Evolutionary conservation across 1,284 basidiomycete genomes (phyloP).

Genomic region (Gomphus bonarii): DNA sequence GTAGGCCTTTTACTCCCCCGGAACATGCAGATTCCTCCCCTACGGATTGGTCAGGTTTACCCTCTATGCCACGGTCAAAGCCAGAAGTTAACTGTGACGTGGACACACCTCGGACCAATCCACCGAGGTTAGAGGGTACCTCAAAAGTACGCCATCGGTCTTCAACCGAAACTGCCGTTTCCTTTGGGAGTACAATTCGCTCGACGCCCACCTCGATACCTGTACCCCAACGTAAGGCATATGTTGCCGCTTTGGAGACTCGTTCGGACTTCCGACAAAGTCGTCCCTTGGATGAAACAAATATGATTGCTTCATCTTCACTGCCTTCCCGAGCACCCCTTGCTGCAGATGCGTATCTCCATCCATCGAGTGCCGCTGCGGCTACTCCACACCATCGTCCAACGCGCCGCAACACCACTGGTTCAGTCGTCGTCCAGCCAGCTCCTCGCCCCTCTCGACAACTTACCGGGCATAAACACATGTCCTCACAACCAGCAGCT

Average conservation of each 20-base stretch:
- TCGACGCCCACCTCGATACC: constrained; percentile 4
- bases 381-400: constrained; percentile 26
- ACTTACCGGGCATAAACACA: constrained; percentile 1
- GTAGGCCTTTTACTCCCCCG: neutral
- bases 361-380: constrained; percentile 27
- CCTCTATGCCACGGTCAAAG: neutral
- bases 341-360: constrained; percentile 37
- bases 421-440: constrained; percentile 20
- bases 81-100: constrained; percentile 44
- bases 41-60: neutral
- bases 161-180: constrained; percentile 1
- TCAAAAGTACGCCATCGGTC: neutral
- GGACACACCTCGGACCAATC: constrained; percentile 23
- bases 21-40: neutral
- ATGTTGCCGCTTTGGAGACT: constrained; percentile 5
- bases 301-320: constrained; percentile 2
- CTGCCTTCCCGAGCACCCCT: neutral
- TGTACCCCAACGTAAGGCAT: constrained; percentile 10
- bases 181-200: neutral
- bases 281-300: neutral
- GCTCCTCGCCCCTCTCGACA: constrained; percentile 11
- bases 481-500: neutral
- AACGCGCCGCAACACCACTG: constrained; percentile 45
- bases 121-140: constrained; percentile 4
- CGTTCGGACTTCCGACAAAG: constrained; percentile 2